These are phyloP conservation scores for Citrus glauca DNA, from an alignment of 345 rosid species.

Conservation along the genomic window DNA sequence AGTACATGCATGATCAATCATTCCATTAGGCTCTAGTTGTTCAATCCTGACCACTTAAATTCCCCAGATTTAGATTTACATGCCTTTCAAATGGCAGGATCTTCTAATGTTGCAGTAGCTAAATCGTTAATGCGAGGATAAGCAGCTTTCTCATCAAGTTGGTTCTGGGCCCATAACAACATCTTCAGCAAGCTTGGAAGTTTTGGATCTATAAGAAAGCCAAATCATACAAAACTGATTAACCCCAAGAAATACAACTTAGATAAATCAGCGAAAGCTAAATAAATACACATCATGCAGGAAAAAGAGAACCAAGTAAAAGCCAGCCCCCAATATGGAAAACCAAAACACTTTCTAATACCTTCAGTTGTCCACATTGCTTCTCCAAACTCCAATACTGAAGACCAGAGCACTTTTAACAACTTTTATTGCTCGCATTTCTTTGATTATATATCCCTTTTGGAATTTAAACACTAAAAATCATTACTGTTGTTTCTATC, in stretches of 20 bases:
- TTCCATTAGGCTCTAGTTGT: conserved; percentile 9
- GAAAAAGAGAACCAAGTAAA: neutral
- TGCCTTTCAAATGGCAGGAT: conserved; percentile 48
- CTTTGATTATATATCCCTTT: neutral
- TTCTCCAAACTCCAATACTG: neutral
- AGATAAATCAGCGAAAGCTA: neutral
- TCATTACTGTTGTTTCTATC: neutral
- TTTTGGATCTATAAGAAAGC: conserved; percentile 67
- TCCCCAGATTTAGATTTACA: neutral
- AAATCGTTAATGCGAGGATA: conserved; percentile 87
- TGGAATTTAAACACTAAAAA: neutral
- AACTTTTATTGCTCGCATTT: neutral
- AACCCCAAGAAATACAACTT: neutral
- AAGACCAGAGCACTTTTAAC: neutral
- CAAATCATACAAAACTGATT: conserved; percentile 5
- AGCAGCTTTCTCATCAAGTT: conserved; percentile 86
- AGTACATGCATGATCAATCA: conserved; percentile 2
- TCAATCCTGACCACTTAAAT: conserved; percentile 1
- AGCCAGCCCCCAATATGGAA: neutral
- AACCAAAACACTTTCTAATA: neutral
- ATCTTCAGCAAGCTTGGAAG: conserved; percentile 90
- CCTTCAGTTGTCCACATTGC: neutral
- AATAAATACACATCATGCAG: neutral
- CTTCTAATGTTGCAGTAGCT: conserved; percentile 69
- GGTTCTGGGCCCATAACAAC: conserved; percentile 88